Evolutionary conservation across 305 asterid species (phyloP), one percentile per base, ranked within the genome.

Genomic region (Andrographis paniculata): DNA sequence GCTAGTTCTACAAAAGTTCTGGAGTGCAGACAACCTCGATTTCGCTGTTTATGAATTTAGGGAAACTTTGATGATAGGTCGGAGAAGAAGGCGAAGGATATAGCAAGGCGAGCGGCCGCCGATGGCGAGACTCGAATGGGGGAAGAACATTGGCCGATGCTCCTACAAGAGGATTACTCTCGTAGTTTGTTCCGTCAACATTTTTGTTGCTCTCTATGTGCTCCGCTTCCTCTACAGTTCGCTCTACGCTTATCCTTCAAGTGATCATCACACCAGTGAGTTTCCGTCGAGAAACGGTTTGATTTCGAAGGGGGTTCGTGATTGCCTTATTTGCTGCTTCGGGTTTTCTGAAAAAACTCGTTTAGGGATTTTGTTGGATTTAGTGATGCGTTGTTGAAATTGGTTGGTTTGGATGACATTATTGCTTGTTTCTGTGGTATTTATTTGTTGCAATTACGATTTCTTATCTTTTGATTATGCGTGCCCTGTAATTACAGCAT

Each of bases 81-180:
- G 85, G 86, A 64, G 79, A 31, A 31, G 37, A 31, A 31, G 37
- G 6, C 11, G 37, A 31, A 31, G 37, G 14, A 31, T 2, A 31
- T 35, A 35, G 39, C 15, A 4, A 14, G 52, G 31, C 8, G 4
- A 12, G 63, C 42, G 48, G 56, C 69, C 64, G 58, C 69, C 64
- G 58, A 88, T 88, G 97, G 87, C 89, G 67, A 84, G 92, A 70
- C 73, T 65, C 44, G 87, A 78, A 66, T 79, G 81, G 84, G 67
- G 61, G 52, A 45, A 59, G 52, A 45, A 64, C 48, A 56, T 59
- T 31, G 85, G 86, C 53, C 75, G 84, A 77, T 69, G 75, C 64
- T 79, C 94, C 15, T 84, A 82, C 82, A 88, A 76, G 83, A 63
- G 72, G 61, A 76, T 82, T 5, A 82, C 85, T 12, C 60, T 84